Base-by-base conservation (phyloP, 306 rosid genomes). In the Albizia julibrissin region DNA sequence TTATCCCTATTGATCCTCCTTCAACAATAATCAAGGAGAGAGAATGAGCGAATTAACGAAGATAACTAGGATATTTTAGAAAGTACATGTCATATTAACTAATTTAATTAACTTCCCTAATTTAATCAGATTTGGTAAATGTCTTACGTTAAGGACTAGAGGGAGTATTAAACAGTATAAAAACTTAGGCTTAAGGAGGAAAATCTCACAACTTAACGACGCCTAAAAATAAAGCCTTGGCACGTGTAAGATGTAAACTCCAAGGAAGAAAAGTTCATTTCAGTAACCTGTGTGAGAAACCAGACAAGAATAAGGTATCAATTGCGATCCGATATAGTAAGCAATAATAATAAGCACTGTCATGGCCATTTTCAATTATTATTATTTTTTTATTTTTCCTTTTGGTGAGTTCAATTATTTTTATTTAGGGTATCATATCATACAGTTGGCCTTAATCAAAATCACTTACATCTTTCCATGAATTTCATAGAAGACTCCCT, bases 401-500 rank as follows among this genome's bases (percentile, higher is more conserved):
- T n/a, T 56, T 9, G 27, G 27, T n/a, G 27, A 56, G 62, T 15
- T 81, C 12, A 77, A 77, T 66, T 58, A 66, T 22, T 77, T 72
- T 77, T 75, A 81, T 76, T 34, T 69, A 34, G 69, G 61, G 16
- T 70, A 58, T 58, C 6, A 80, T 70, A 58, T 58, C 6, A 80
- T 69, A 59, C 70, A 47, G 64, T 66, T 54, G 70, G 22, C 42
- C 54, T 49, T 62, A 50, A 71, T 71, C 74, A 59, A 70, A 59
- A 52, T 29, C 72, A 58, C 77, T 79, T 74, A 26, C 82, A 39
- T 76, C 56, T 74, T 54, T 62, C 67, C 46, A 69, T 69, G 76
- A 75, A 29, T 26, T 49, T 56, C 19, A 67, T 16, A 24, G 58
- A 85, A 75, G 81, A 70, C 46, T 74, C 69, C 79, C 76, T 82